Conservation (phyloP, 768 basidiomycete genomes). For the Gymnopilus dilepis region DNA sequence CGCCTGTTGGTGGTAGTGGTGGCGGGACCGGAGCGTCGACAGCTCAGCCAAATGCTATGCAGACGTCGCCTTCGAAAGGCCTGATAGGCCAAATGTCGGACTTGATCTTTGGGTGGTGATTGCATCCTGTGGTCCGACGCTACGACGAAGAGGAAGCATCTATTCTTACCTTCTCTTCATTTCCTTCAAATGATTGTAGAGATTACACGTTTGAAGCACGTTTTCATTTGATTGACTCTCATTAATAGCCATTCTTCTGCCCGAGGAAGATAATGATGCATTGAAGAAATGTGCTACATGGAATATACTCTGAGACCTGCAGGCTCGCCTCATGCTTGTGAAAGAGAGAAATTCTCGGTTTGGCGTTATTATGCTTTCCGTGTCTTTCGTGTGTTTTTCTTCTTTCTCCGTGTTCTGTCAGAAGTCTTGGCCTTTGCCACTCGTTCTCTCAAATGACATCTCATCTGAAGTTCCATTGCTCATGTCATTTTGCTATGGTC, state of each 20-base stretch:
- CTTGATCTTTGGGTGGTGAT: constrained; percentile 82
- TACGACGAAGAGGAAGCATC: background rate
- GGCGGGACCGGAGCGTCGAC: constrained; percentile 10
- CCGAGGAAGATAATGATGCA: background rate
- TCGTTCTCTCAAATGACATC: background rate
- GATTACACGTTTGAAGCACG: background rate
- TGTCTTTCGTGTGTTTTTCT: constrained; percentile 18
- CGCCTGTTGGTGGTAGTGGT: constrained; percentile 21
- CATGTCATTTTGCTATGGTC: background rate
- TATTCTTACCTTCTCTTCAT: no score
- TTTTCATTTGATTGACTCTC: no score
- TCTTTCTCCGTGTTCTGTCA: background rate
- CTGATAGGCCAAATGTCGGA: constrained; percentile 79
- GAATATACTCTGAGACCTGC: background rate
- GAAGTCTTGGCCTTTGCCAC: background rate
- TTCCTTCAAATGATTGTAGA: background rate
- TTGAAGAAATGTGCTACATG: background rate
- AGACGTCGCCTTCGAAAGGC: constrained; percentile 54
- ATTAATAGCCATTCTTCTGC: background rate
- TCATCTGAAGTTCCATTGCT: background rate
- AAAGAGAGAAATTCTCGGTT: constrained; percentile 1
- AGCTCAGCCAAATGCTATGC: constrained; percentile 25
- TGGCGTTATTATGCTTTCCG: constrained; percentile 11
- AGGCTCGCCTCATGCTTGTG: background rate
- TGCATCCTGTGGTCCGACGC: background rate